Percentiles rank a stretch among this genome's conserved stretches.
Conservation (phyloP, 805 yeast genomes). For the Metschnikowia cerradonensis region DNA sequence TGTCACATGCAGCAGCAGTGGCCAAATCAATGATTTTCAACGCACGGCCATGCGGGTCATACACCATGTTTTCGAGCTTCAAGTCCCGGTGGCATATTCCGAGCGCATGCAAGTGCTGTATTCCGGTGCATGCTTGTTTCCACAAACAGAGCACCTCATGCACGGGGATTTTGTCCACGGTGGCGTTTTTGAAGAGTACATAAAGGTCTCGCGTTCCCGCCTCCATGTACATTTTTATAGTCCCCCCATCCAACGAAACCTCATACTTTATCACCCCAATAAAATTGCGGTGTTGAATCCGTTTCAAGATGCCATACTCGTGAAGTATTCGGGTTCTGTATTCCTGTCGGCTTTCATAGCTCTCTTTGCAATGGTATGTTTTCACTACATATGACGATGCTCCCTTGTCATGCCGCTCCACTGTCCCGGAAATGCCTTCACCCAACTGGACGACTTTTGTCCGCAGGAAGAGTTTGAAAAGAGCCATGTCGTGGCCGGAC, state of each 20-base stretch:
- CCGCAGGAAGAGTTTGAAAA: not conserved
- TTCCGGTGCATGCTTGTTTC: conserved; percentile 39
- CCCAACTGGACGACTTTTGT: conserved; percentile 20
- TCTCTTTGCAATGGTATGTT: conserved; percentile 38
- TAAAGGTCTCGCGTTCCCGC: conserved; percentile 27
- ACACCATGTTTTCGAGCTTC: conserved; percentile 44
- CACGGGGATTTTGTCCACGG: not conserved
- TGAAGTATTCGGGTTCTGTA: conserved; percentile 33
- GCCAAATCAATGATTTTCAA: conserved; percentile 46
- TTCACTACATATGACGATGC: conserved; percentile 40
- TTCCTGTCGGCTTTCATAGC: conserved; percentile 36
- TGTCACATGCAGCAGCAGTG: conserved; percentile 21
- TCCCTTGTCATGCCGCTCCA: conserved; percentile 21
- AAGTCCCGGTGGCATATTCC: conserved; percentile 48
- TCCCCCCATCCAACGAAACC: conserved; percentile 18
- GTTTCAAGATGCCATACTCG: conserved; percentile 32
- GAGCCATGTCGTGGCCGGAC: not conserved
- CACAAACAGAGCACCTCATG: conserved; percentile 29
- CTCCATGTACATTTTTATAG: conserved; percentile 28
- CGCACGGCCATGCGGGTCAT: conserved; percentile 21
- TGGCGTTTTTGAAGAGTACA: conserved; percentile 8
- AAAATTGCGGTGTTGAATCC: conserved; percentile 31
- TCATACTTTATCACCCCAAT: conserved; percentile 31
- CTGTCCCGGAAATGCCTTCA: conserved; percentile 32
- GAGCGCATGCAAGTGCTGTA: conserved; percentile 35